phyloP scores from a whole-genome alignment of 441 rosid species.

The Croton laevigatus region DNA sequence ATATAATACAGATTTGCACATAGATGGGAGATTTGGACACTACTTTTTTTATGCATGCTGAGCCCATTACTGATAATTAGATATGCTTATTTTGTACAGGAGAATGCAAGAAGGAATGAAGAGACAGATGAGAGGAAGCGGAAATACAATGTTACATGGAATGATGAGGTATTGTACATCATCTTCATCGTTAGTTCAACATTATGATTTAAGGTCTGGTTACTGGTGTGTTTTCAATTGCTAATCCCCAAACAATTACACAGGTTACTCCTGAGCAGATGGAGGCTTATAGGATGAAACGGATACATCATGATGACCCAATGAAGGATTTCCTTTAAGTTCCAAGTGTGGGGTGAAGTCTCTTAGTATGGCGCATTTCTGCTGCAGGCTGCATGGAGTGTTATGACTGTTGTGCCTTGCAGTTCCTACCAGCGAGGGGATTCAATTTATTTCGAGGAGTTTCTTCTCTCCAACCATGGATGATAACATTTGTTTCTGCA shows the following conservation, averaged over 20 bases:
- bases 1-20: too few relatives aligned
- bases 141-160: constrained; percentile 79
- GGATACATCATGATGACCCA: constrained; percentile 72
- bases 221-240: background rate
- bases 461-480: background rate
- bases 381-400: background rate
- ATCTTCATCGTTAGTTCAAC: background rate
- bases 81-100: constrained; percentile 37
- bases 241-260: constrained; percentile 18
- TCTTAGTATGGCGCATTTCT: background rate
- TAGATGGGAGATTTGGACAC: too few relatives aligned
- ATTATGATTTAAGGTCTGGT: background rate
- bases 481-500: background rate
- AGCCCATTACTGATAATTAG: constrained; percentile 1
- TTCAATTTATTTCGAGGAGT: background rate
- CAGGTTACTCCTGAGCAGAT: constrained; percentile 84
- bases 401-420: too few relatives aligned
- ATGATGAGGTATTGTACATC: constrained; percentile 62
- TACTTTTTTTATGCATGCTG: background rate
- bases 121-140: constrained; percentile 92
- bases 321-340: constrained; percentile 62
- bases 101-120: constrained; percentile 62
- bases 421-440: too few relatives aligned
- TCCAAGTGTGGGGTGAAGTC: too few relatives aligned
- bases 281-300: constrained; percentile 94